Evolutionary conservation across 768 basidiomycete species (phyloP).

Genomic region (Amyloporia xantha): DNA sequence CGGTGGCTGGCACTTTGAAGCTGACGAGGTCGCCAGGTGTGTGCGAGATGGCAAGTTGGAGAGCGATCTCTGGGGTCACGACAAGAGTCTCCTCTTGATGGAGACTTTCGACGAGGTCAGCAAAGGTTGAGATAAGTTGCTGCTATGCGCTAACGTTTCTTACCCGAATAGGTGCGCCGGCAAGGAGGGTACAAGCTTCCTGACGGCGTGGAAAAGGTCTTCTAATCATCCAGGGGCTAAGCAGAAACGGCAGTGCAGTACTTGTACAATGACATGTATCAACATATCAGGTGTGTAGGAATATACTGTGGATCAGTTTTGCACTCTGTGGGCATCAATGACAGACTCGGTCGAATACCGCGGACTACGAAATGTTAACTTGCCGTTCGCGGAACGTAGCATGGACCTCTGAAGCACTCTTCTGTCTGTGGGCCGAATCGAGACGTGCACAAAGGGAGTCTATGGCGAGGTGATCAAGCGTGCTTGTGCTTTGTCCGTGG

Average conservation of each 20-base stretch:
- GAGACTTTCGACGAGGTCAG: slow-evolving; percentile 78
- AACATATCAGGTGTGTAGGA: neutral
- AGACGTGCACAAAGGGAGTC: neutral
- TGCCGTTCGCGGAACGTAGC: neutral
- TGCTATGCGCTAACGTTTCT: neutral
- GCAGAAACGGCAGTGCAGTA: neutral
- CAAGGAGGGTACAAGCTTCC: slow-evolving; percentile 65
- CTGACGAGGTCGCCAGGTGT: slow-evolving; percentile 82
- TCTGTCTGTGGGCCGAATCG: neutral
- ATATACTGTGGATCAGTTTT: neutral
- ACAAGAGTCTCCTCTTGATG: slow-evolving; percentile 79
- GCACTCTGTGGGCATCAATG: neutral
- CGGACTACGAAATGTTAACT: neutral
- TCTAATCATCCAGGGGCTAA: slow-evolving; percentile 1
- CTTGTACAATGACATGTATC: neutral
- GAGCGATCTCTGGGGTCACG: slow-evolving; percentile 69
- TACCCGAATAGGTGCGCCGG: slow-evolving; percentile 43
- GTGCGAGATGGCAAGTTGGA: slow-evolving; percentile 66
- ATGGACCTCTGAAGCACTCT: neutral
- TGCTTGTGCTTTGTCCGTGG: neutral
- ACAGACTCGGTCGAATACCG: neutral
- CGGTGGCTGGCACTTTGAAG: slow-evolving; percentile 78
- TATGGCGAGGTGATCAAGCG: neutral
- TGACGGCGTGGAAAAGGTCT: slow-evolving; percentile 45
- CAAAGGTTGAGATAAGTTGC: neutral